Conservation (phyloP, 192 early-diverging fungal species). For the Coemansia sp. region DNA sequence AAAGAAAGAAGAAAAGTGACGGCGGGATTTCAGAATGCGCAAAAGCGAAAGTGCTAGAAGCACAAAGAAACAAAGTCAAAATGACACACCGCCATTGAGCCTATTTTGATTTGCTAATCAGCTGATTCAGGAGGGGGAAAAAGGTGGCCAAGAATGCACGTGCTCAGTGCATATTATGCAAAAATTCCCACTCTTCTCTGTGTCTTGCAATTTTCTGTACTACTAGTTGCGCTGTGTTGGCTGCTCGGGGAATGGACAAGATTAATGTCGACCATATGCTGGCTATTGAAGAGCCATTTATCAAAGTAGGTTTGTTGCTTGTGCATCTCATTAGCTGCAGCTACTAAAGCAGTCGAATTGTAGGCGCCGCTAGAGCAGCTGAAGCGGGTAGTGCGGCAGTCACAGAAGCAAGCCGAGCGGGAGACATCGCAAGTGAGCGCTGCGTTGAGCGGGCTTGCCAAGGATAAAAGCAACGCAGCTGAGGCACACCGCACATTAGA, state of each 20-base stretch:
- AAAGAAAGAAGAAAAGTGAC: slow-evolving; percentile 1
- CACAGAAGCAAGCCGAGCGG: slow-evolving; percentile 82
- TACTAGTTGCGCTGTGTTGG: neutral
- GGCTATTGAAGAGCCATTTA: slow-evolving; percentile 88
- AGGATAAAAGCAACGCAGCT: slow-evolving; percentile 48
- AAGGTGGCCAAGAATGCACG: slow-evolving; percentile 9
- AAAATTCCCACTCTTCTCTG: neutral
- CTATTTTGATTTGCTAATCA: no score
- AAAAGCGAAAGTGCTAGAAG: no score
- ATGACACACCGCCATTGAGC: no score
- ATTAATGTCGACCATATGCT: slow-evolving; percentile 77
- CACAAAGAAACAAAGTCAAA: no score
- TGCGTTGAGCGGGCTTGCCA: slow-evolving; percentile 20
- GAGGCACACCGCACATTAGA: slow-evolving; percentile 63
- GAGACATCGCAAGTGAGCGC: slow-evolving; percentile 55
- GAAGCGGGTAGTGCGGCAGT: slow-evolving; percentile 64
- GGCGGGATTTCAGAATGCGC: neutral
- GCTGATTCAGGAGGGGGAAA: neutral
- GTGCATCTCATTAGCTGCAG: neutral
- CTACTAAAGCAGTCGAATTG: neutral
- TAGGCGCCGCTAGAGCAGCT: slow-evolving; percentile 89
- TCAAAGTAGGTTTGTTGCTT: slow-evolving; percentile 65
- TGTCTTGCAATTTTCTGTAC: slow-evolving; percentile 5
- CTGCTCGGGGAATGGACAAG: slow-evolving; percentile 58
- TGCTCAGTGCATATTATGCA: slow-evolving; percentile 5